Base-by-base conservation (phyloP, 495 filamentous ascomycete genomes). In the Aspergillus affinis region DNA sequence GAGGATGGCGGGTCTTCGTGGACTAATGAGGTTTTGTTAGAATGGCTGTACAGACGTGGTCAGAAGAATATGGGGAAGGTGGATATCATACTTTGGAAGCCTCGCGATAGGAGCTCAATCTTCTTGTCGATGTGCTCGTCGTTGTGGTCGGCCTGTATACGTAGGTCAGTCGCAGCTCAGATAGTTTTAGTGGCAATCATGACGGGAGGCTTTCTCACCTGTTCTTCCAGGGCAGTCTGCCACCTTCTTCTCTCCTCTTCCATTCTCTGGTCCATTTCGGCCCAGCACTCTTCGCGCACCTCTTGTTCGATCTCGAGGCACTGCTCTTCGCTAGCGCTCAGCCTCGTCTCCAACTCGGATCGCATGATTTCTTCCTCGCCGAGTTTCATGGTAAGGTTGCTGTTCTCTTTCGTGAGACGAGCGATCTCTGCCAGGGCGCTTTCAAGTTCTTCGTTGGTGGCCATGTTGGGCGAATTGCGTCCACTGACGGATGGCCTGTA, bases 111-210 rank as follows among this genome's bases (percentile, higher is more conserved):
- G 21, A 97, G 84, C 66, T 97, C 94, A 10, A 97, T 81, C 75
- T 98, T 98, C 63, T 84, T 82, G 70, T 97, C 92, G 58, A 95
- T 80, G 73, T 94, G 92, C 69, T 91, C 91, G 46, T 96, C 90
- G 41, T 83, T 79, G 45, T 78, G 78, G 44, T 82, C 86, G 56
- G 75, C 66, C 78, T 81, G 56, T 17, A 36, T 26, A 2, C 23
- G 4, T n/a, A n/a, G 20, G 51, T 75, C 48, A 73, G 70, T 55
- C 41, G 60, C 26, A 29, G 12, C 4, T 23, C 8, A 29, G n/a
- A 23, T 13, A n/a, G n/a, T n/a, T 8, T 12, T 36, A 4, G 30
- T 12, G 17, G 26, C 0, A 29, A 17, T 0, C 19, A 10, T 8
- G n/a, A 12, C 17, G 32, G 21, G 21, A 10, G 26, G 36, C 6